Conservation (phyloP, 768 basidiomycete genomes). For the Exidia glandulosa region DNA sequence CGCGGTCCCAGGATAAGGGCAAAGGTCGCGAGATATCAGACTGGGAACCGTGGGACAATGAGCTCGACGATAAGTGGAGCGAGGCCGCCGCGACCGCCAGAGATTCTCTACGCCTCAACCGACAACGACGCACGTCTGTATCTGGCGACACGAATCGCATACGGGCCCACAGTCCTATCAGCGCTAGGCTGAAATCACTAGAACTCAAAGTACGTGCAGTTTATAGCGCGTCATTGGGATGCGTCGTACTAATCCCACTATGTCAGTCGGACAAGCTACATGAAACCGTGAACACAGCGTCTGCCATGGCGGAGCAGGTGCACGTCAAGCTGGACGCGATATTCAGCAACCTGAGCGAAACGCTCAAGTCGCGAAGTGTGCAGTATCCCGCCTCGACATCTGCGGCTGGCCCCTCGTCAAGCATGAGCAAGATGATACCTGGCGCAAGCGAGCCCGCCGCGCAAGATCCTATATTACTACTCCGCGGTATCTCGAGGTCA, state of each 20-base stretch:
- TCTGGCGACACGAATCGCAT: slow-evolving; percentile 9
- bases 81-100: slow-evolving; percentile 27
- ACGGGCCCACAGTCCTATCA: slow-evolving; percentile 28
- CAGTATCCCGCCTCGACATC: slow-evolving; percentile 2
- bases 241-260: neutral
- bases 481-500: slow-evolving; percentile 58
- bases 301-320: neutral
- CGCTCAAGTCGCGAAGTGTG: slow-evolving; percentile 20
- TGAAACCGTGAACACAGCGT: neutral
- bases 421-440: slow-evolving; percentile 25
- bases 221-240: too few relatives aligned
- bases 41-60: slow-evolving; percentile 30
- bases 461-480: slow-evolving; percentile 40
- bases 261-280: neutral
- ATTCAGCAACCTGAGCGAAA: neutral
- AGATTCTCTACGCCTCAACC: slow-evolving; percentile 14
- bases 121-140: slow-evolving; percentile 11
- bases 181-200: slow-evolving; percentile 33
- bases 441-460: slow-evolving; percentile 16
- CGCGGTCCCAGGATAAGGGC: slow-evolving; percentile 34
- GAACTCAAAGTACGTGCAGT: slow-evolving; percentile 21
- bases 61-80: slow-evolving; percentile 25
- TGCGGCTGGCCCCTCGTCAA: slow-evolving; percentile 8
- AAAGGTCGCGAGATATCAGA: slow-evolving; percentile 35
- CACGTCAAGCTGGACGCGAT: neutral